Evolutionary conservation across 768 basidiomycete genomes (phyloP).

Genomic region (Amanita pseudoporphyria): DNA sequence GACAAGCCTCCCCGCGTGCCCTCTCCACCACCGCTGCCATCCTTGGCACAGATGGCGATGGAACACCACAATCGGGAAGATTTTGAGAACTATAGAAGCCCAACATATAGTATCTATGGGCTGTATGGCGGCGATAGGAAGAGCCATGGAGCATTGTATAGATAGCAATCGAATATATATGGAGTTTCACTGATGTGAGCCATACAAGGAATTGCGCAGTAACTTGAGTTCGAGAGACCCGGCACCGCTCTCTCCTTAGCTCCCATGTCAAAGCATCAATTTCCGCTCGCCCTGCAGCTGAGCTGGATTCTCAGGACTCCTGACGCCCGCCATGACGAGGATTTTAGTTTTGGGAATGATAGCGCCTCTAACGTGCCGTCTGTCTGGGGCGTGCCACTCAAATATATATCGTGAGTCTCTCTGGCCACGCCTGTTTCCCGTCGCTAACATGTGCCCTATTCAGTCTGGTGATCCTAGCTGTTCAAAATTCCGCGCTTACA

Average conservation of each 20-base stretch:
- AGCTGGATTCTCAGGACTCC: constrained; percentile 20
- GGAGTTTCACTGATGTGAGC: constrained; percentile 1
- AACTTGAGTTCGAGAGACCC: neutral
- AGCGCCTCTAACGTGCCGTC: constrained; percentile 32
- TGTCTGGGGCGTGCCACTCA: constrained; percentile 62
- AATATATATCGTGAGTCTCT: constrained; percentile 65
- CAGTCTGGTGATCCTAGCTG: constrained; percentile 75
- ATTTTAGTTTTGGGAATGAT: constrained; percentile 30
- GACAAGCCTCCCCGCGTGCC: constrained; percentile 75
- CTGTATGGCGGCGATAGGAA: constrained; percentile 58
- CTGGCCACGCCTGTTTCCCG: neutral
- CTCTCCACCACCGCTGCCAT: constrained; percentile 65
- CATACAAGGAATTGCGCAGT: constrained; percentile 13
- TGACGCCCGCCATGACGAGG: constrained; percentile 28
- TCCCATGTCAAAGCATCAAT: constrained; percentile 10
- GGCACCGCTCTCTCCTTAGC: constrained; percentile 5
- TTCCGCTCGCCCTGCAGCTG: constrained; percentile 17
- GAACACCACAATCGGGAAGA: constrained; percentile 52
- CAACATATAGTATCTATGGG: constrained; percentile 78
- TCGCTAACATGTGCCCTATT: constrained; percentile 2
- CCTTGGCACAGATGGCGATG: constrained; percentile 69
- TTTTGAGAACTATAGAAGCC: constrained; percentile 62
- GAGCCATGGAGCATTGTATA: constrained; percentile 21
- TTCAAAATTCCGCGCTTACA: constrained; percentile 86
- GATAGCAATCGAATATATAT: constrained; percentile 3